Percentiles rank a stretch among this genome's conserved stretches.
Conservation (phyloP, 2,329 filamentous ascomycete genomes). For the Pseudogymnoascus sp. region DNA sequence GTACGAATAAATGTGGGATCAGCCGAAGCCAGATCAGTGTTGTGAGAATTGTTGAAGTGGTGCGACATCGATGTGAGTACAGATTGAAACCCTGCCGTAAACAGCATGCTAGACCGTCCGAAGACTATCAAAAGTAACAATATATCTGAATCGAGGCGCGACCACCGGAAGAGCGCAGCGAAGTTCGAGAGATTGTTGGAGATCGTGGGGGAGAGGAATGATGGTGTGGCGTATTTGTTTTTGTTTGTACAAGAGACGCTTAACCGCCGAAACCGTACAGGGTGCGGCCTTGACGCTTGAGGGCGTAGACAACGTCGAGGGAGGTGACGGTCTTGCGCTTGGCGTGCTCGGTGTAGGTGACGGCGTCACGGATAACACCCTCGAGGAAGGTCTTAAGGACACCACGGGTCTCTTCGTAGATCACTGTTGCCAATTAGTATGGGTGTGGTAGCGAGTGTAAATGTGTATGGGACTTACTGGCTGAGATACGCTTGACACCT, state of each 20-base stretch:
- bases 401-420: conserved; percentile 76
- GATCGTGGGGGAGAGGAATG: conserved; percentile 15
- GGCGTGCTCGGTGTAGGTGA: conserved; percentile 77
- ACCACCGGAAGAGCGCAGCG: not conserved
- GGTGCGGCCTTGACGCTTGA: conserved; percentile 57
- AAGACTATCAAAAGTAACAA: conserved; percentile 28
- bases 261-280: conserved; percentile 63
- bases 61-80: conserved; percentile 11
- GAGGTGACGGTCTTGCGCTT: conserved; percentile 68
- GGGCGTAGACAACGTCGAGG: conserved; percentile 54
- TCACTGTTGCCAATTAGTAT: conserved; percentile 41
- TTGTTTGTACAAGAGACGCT: conserved; percentile 14
- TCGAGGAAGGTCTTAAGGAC: conserved; percentile 79
- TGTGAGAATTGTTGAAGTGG: conserved; percentile 12
- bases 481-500: conserved; percentile 99
- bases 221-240: conserved; percentile 10
- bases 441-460: not conserved
- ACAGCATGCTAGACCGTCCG: conserved; percentile 30
- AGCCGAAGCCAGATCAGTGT: conserved; percentile 18
- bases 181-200: not conserved
- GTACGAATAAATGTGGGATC: conserved; percentile 16
- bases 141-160: conserved; percentile 8
- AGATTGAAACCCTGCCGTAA: conserved; percentile 26
- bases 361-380: conserved; percentile 69
- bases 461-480: conserved; percentile 48